Conservation (phyloP, 176 grass and related monocot genomes). For the Eleusine indica region DNA sequence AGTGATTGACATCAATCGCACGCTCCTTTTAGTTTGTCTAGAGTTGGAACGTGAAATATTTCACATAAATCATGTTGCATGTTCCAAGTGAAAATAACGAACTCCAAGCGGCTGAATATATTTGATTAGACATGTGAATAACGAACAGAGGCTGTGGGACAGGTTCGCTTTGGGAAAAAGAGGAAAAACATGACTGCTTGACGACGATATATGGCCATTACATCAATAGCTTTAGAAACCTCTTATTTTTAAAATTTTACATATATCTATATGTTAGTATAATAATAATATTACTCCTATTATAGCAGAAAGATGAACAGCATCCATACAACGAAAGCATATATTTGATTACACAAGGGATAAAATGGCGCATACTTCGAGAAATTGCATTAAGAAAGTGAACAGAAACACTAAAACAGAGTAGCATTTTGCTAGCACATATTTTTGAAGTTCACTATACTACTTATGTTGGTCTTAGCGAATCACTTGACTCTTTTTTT, state of each 20-base stretch:
- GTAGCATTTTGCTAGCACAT: not conserved
- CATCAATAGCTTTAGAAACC: not conserved
- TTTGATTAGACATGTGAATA: not conserved
- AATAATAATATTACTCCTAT: not conserved
- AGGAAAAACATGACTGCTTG: not conserved
- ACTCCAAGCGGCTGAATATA: not conserved
- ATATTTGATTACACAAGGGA: not conserved
- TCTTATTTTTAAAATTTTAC: not conserved
- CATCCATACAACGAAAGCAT: not conserved
- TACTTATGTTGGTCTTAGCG: no score
- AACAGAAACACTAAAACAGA: not conserved
- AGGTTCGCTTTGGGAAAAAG: not conserved
- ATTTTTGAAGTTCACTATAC: no score
- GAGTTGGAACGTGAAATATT: not conserved
- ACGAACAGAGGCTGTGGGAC: not conserved
- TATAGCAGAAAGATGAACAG: not conserved
- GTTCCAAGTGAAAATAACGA: not conserved
- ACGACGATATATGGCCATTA: not conserved
- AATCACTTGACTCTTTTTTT: no score
- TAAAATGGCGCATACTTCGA: not conserved
- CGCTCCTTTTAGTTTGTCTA: not conserved
- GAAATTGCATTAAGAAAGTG: not conserved
- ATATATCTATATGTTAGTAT: not conserved
- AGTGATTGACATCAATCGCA: not conserved
- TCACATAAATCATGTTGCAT: not conserved